Evolutionary conservation across 805 yeast genomes (phyloP).

Genomic region (Wickerhamomyces mucosus): DNA sequence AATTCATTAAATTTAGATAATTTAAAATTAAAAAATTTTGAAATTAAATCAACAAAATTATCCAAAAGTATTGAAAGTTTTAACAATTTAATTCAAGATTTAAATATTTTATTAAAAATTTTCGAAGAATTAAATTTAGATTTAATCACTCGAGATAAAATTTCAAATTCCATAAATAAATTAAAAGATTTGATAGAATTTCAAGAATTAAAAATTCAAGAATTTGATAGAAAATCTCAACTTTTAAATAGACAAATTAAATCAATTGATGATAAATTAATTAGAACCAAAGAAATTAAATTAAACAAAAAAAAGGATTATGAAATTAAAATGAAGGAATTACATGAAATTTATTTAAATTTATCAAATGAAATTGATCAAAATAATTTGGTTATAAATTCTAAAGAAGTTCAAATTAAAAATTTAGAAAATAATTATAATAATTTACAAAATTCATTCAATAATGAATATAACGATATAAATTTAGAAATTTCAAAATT

Average conservation of each 20-base stretch:
- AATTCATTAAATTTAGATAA: conserved; percentile 33
- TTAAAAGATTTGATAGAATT: conserved; percentile 13
- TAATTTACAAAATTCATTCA: conserved; percentile 24
- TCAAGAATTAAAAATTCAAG: conserved; percentile 14
- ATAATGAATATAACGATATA: conserved; percentile 30
- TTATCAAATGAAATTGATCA: conserved; percentile 28
- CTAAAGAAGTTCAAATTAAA: conserved; percentile 26
- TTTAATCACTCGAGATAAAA: conserved; percentile 8
- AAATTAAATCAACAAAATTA: conserved; percentile 39
- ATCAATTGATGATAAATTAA: conserved; percentile 31
- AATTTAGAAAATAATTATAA: conserved; percentile 29
- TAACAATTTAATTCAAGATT: conserved; percentile 22
- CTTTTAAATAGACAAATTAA: conserved; percentile 30
- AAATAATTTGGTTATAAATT: conserved; percentile 28
- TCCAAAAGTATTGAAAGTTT: conserved; percentile 50
- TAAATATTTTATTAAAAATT: conserved; percentile 12
- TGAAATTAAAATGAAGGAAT: conserved; percentile 24
- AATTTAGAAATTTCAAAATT: conserved; percentile 20
- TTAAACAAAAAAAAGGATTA: conserved; percentile 26
- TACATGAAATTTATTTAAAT: conserved; percentile 27
- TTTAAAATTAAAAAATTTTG: conserved; percentile 29
- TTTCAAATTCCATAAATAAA: conserved; percentile 9
- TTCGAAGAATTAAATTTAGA: conserved; percentile 16
- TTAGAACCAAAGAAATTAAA: conserved; percentile 27
- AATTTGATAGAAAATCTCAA: conserved; percentile 28